Evolutionary conservation across 2,329 filamentous ascomycete genomes (phyloP), one percentile per base, ranked within the genome.

Genomic region (Exophiala sp.): DNA sequence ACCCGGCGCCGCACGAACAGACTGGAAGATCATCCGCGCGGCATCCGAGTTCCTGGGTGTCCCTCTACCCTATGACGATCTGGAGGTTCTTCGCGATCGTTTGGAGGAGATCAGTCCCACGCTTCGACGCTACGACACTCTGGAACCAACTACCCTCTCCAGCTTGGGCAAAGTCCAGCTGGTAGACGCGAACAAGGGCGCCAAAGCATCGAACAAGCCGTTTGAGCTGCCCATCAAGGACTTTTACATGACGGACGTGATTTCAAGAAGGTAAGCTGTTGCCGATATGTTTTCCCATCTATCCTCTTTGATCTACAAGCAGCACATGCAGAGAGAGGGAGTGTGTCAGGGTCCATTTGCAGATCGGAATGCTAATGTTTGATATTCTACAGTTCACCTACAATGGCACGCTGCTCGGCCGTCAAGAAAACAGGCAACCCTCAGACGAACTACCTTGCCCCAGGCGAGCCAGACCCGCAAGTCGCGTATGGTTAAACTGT

Each of bases 1-100:
- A 58, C 88, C 89, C 19, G 93, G 93, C 53, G 93, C 89, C 46
- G 82, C 91, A 49, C 82, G 93, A 65, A 91, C 93, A 57, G 93
- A 98, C 73, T 98, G 93, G 93, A 98, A 97, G 81, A 97, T 98
- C 64, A 83, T 98, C 62, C 88, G 93, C 58, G 93, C 93, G 14
- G 82, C 80, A 49, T 93, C 86, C 65, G 93, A 97, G 72, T 96
- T 95, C 73, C 78, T 98, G 13, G 88, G 86, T 53, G 82, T 77
- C 22, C 85, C 90, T 58, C 80, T 98, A 46, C 87, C 89, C 18
- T 98, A 97, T 65, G 91, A 98, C 63, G 89, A 97, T 65, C 80
- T 98, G 43, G 86, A 93, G 59, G 79, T 82, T 63, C 79, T 98
- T 45, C 82, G 93, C 50, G 89, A 96, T 69, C 86, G 93, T 62